A percentile compares a stretch with the other conserved stretches of the same genome.
phyloP scores from a whole-genome alignment of 129 eudicot genomes.

The Ambrosia trifida region DNA sequence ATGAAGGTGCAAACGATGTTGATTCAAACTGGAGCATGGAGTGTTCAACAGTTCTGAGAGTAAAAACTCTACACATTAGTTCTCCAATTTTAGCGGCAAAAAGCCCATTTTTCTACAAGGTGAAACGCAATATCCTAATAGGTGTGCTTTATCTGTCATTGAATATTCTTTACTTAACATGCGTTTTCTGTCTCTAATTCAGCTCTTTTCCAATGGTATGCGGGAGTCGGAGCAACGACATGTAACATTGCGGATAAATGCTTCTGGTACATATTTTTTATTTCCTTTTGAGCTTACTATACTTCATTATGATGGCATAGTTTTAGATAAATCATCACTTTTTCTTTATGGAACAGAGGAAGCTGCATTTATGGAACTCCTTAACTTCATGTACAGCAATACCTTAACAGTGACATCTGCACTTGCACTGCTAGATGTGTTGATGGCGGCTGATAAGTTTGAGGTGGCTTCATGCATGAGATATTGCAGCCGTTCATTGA shows the following conservation, averaged over 20 bases:
- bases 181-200: constrained; percentile 9
- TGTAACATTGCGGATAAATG: constrained; percentile 70
- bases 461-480: constrained; percentile 85
- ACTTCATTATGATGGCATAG: background rate
- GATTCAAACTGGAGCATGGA: constrained; percentile 77
- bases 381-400: constrained; percentile 81
- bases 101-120: constrained; percentile 93
- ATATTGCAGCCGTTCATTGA: constrained; percentile 60
- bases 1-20: constrained; percentile 68
- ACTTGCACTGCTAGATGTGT: constrained; percentile 64
- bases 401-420: constrained; percentile 55
- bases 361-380: constrained; percentile 76
- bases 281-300: background rate
- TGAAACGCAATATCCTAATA: constrained; percentile 22
- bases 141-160: background rate
- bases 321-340: background rate
- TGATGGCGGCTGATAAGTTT: constrained; percentile 82
- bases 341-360: constrained; percentile 59
- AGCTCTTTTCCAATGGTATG: constrained; percentile 93
- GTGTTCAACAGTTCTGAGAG: constrained; percentile 61
- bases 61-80: constrained; percentile 75
- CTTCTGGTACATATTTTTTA: constrained; percentile 49
- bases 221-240: constrained; percentile 87
- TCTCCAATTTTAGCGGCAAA: constrained; percentile 94
- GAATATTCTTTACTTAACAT: constrained; percentile 13